Evolutionary conservation across 108 stramenopile species (phyloP).

Genomic region (Skeletonema potamos): DNA sequence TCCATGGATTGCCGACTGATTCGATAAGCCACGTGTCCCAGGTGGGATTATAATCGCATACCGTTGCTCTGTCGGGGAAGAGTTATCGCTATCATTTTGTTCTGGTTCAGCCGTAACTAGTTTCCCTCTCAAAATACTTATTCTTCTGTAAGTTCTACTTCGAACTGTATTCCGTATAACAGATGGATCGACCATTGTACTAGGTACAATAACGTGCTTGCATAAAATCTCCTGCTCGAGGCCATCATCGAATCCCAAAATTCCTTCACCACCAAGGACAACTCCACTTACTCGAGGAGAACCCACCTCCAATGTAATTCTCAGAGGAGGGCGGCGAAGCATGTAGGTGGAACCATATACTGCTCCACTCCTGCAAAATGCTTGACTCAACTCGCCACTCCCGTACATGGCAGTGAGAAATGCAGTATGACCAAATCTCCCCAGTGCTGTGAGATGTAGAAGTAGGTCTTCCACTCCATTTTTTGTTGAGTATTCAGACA

Average conservation of each 20-base stretch:
- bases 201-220: conserved; percentile 65
- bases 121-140: conserved; percentile 61
- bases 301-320: conserved; percentile 14
- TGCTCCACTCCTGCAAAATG: conserved; percentile 85
- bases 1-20: conserved; percentile 64
- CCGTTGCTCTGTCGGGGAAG: conserved; percentile 45
- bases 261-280: conserved; percentile 27
- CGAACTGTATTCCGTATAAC: neutral
- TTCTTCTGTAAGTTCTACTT: conserved; percentile 44
- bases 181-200: conserved; percentile 17
- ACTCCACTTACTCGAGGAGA: conserved; percentile 20
- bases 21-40: conserved; percentile 36
- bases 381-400: conserved; percentile 79
- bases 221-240: conserved; percentile 47
- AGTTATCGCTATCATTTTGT: conserved; percentile 11
- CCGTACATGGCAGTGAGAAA: conserved; percentile 81
- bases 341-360: conserved; percentile 85
- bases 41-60: conserved; percentile 74
- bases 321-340: conserved; percentile 55
- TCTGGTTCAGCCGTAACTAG: conserved; percentile 22
- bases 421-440: conserved; percentile 78
- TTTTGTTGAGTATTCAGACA: conserved; percentile 26
- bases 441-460: conserved; percentile 69
- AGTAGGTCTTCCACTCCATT: conserved; percentile 62
- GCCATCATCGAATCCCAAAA: conserved; percentile 17